These are phyloP conservation scores for Chlorella sp. DNA, from an alignment of 139 green algal species.

Conservation along the genomic window DNA sequence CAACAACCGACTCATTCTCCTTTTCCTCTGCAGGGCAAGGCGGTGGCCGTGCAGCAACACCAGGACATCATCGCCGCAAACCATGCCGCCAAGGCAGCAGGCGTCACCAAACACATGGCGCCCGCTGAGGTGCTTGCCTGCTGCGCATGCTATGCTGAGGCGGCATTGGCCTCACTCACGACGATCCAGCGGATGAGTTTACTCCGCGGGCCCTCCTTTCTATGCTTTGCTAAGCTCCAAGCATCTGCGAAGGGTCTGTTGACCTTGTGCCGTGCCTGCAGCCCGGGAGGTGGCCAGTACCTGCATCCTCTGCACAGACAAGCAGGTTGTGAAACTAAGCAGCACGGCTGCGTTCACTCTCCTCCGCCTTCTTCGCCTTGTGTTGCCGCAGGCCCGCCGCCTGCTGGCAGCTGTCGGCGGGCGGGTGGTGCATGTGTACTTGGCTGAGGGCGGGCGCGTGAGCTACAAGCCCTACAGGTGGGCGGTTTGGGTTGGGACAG, in stretches of 20 bases:
- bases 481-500: background rate
- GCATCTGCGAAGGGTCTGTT: no score
- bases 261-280: no score
- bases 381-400: slow-evolving; percentile 42
- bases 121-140: slow-evolving; percentile 65
- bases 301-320: no score
- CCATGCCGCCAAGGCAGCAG: slow-evolving; percentile 50
- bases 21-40: background rate
- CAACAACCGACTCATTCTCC: background rate
- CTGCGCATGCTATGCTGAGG: background rate
- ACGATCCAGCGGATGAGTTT: no score
- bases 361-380: background rate
- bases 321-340: no score
- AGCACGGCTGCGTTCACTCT: no score
- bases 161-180: no score
- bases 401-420: slow-evolving; percentile 55
- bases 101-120: slow-evolving; percentile 70
- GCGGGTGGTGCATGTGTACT: slow-evolving; percentile 59
- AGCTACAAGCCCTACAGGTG: slow-evolving; percentile 62
- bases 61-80: slow-evolving; percentile 68
- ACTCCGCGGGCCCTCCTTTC: no score
- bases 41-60: slow-evolving; percentile 74
- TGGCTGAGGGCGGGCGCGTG: slow-evolving; percentile 54
- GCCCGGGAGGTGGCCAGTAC: no score
- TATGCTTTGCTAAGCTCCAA: background rate